Percentiles rank a stretch among this genome's conserved stretches.
Evolutionary conservation across 164 flowering plant genomes (phyloP).

Genomic region (Tetrastigma voinierianum): DNA sequence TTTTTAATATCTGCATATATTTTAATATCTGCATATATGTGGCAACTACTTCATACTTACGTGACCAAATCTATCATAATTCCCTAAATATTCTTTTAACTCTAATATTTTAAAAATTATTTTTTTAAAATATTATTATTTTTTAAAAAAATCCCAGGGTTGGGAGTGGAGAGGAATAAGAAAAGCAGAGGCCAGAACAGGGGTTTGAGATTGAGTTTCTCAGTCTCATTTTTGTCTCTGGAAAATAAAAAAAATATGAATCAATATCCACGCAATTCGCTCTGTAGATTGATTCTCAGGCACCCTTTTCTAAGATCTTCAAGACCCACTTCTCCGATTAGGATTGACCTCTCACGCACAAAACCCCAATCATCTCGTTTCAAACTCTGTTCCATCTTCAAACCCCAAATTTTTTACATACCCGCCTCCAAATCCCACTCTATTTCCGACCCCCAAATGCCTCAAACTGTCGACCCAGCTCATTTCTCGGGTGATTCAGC

Average conservation of each 20-base stretch:
- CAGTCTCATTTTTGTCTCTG: not conserved
- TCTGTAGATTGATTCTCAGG: slow-evolving; percentile 26
- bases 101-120: no score
- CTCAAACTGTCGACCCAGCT: slow-evolving; percentile 10
- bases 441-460: slow-evolving; percentile 10
- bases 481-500: slow-evolving; percentile 7
- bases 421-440: slow-evolving; percentile 18
- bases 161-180: no score
- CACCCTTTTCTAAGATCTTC: slow-evolving; percentile 13
- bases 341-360: slow-evolving; percentile 1
- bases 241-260: slow-evolving; percentile 33
- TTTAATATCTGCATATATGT: no score
- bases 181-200: no score
- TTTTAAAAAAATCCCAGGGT: no score
- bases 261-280: slow-evolving; percentile 20
- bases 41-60: no score
- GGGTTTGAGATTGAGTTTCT: not conserved
- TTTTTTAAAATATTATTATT: not conserved
- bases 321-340: slow-evolving; percentile 15
- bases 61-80: no score
- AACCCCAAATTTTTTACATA: slow-evolving; percentile 1
- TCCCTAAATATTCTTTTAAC: no score
- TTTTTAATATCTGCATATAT: no score
- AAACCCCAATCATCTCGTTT: slow-evolving; percentile 3
- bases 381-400: slow-evolving; percentile 11